Conservation (phyloP, 768 basidiomycete species). For the Termitomyces sp. region DNA sequence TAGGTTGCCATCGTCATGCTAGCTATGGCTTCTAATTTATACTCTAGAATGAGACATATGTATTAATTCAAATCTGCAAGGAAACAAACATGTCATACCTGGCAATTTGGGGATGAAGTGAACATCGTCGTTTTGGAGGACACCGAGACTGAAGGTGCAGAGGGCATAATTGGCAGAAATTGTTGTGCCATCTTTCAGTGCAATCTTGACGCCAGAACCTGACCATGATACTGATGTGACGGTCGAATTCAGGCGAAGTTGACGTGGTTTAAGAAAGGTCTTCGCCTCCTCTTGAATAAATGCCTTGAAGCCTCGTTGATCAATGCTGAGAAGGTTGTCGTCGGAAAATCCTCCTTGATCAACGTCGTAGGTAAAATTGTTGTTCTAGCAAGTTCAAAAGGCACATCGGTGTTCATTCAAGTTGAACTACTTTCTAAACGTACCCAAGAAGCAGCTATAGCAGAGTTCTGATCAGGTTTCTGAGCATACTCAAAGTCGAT, state of each 20-base stretch:
- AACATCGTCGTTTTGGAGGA: conserved; percentile 64
- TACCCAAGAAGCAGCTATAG: conserved; percentile 66
- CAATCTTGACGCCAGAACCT: conserved; percentile 44
- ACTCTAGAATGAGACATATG: conserved; percentile 25
- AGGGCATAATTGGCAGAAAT: conserved; percentile 58
- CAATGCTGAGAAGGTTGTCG: conserved; percentile 51
- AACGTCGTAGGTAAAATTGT: conserved; percentile 58
- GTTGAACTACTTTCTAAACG: conserved; percentile 1
- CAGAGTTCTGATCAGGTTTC: conserved; percentile 62
- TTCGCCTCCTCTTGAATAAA: conserved; percentile 57
- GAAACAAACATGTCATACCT: conserved; percentile 18
- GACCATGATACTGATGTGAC: conserved; percentile 49
- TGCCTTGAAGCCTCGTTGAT: conserved; percentile 61
- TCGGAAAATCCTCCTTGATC: conserved; percentile 59
- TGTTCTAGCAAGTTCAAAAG: conserved; percentile 37
- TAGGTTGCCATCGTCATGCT: conserved; percentile 65
- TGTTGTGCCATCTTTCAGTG: conserved; percentile 39
- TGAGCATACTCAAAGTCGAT: conserved; percentile 56
- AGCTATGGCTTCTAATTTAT: conserved; percentile 64
- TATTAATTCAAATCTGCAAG: neutral
- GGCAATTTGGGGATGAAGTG: conserved; percentile 55
- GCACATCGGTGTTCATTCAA: neutral
- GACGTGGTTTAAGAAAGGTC: conserved; percentile 47
- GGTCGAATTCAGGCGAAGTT: conserved; percentile 49
- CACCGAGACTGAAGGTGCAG: conserved; percentile 69